Evolutionary conservation across 495 filamentous ascomycete genomes (phyloP), one percentile per base, ranked within the genome.

Genomic region (Penicillium desertorum): DNA sequence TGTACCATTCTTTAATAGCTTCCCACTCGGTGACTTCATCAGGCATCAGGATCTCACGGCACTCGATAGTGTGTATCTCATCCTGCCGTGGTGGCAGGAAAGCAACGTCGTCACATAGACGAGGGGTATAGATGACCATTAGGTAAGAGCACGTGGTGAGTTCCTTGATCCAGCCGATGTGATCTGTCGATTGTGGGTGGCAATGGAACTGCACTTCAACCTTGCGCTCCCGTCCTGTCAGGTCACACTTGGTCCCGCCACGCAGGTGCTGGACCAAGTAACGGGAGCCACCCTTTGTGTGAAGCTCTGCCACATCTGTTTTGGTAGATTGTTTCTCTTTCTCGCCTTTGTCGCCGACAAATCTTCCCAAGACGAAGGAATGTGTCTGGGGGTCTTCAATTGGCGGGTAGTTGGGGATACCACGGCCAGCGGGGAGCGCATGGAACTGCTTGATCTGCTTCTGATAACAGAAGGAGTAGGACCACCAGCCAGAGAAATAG

Each of bases 151-250:
- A 98, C 9, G 91, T 97, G 9, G 87, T 87, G 5, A 96, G 81
- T 68, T 98, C 94, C 66, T 98, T 98, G 75, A 98, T 95, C 83
- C 89, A 92, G 45, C 86, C 88, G 60, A 98, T 97, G 8, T 88
- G 86, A 70, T 97, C 93, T 19, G 81, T 76, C 6, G 81, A 84
- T 59, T 89, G 86, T 1, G 92, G 89, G 62, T 90, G 86, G 76
- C 94, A 98, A 73, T 98, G 94, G 69, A 92, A 98, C 65, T 90
- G 87, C 9, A 98, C 84, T 63, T 98, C 94, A 57, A 97, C 88
- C 57, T 84, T 87, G 41, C 94, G 83, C 54, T 87, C 84, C 36
- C 86, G 86, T n/a, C 88, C 87, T 0, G 94, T 98, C 41, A 98
- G 73, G 70, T 98, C 94, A 72, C 94, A 98, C 27, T 84, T 83